Evolutionary conservation across 345 rosid genomes (phyloP), one percentile per base, ranked within the genome.

Genomic region (Gossypium mustelinum): DNA sequence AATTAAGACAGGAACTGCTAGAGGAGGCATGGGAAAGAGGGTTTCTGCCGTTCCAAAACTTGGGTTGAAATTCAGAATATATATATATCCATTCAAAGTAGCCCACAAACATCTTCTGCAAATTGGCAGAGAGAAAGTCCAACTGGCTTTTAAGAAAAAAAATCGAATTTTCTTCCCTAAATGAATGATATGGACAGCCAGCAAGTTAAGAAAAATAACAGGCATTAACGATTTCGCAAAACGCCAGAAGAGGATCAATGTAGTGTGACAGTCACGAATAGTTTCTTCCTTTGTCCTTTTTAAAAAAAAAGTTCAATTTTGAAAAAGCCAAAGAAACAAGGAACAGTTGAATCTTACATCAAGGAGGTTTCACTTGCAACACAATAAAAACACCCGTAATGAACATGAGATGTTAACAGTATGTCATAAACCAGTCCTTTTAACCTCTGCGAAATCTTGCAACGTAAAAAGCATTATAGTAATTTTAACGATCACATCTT

Each of bases 31-130:
- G 10, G 12, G 72, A 12, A 47, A 50, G 44, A 16, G 11, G 58
- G 58, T 9, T 34, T 68, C 34, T 16, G 58, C 24, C 14, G 44
- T 50, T 68, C 20, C 34, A 58, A 58, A 58, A 50, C 8, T 24
- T 25, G 58, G 22, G 44, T 45, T 50, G 58, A 50, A 50, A 16
- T 68, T 68, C 59, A 25, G 59, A 68, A 68, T 16, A 48, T 34
- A 68, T 29, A 3, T 34, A 68, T 16, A 48, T 50, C 24, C 73
- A 68, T 48, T 65, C 16, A 67, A 45, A 25, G 39, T 47, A 22
- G 56, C 71, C 71, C 20, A 16, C 72, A 57, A 68, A 50, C 72
- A 68, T 68, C 72, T 25, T 50, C 72, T 68, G 58, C 59, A 68
- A 50, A 11, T 39, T 50, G 43, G 44, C 72, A 68, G 72, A 16